Percentiles rank a stretch among this genome's conserved stretches.
These are phyloP conservation scores for Chaetoceros muelleri DNA, from an alignment of 108 stramenopile species.

Conservation along the genomic window DNA sequence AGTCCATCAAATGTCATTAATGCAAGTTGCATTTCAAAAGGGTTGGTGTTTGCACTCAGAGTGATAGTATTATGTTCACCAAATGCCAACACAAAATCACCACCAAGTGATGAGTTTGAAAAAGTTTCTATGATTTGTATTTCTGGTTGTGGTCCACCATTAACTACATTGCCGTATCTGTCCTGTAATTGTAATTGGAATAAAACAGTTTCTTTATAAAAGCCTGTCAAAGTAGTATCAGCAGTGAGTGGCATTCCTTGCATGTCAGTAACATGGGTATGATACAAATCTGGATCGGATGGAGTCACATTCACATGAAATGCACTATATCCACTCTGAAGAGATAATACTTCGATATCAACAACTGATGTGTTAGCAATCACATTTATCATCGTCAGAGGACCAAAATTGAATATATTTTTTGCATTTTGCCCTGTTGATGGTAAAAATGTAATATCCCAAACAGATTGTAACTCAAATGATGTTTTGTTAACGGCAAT, in stretches of 20 bases:
- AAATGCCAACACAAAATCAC: slow-evolving; percentile 36
- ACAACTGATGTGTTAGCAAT: slow-evolving; percentile 6
- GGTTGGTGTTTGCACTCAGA: slow-evolving; percentile 17
- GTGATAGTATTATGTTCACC: slow-evolving; percentile 11
- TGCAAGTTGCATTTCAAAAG: slow-evolving; percentile 29
- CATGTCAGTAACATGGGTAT: slow-evolving; percentile 34
- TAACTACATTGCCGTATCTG: slow-evolving; percentile 34
- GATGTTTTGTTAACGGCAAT: neutral
- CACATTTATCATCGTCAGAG: slow-evolving; percentile 10
- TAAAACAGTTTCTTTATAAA: slow-evolving; percentile 20
- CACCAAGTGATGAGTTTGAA: slow-evolving; percentile 21
- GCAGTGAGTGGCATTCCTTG: slow-evolving; percentile 18
- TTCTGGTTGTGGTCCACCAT: slow-evolving; percentile 35
- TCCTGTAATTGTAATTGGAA: slow-evolving; percentile 56
- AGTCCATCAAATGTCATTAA: slow-evolving; percentile 47
- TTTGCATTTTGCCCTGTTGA: slow-evolving; percentile 12
- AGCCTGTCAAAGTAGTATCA: slow-evolving; percentile 39
- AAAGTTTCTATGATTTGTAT: slow-evolving; percentile 58
- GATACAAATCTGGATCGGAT: slow-evolving; percentile 9
- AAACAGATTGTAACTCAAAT: neutral
- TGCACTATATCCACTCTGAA: slow-evolving; percentile 23
- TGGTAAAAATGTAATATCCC: slow-evolving; percentile 22
- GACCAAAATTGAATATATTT: slow-evolving; percentile 19
- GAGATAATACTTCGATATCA: slow-evolving; percentile 9
- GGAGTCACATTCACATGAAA: slow-evolving; percentile 39